Evolutionary conservation across 371 early-diverging fungal species (phyloP), one percentile per base, ranked within the genome.

Genomic region (Hamiltosporidium tvaerminnensis): DNA sequence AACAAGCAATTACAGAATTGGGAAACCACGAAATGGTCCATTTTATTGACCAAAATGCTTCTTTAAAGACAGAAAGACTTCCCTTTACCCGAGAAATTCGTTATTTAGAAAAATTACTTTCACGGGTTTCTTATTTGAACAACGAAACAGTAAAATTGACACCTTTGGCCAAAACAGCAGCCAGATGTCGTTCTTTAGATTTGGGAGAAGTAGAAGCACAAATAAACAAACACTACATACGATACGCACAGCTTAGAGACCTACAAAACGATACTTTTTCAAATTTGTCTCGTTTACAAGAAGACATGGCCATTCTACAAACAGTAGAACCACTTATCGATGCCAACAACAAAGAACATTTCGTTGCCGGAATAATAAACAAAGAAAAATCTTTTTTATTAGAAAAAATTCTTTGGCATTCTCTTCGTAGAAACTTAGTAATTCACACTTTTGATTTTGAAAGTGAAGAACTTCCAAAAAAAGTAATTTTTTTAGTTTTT

Each of bases 401-500:
- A 31, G 64, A 71, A 54, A 65, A 67, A 54, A 62, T 75, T 32
- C 60, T 79, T 2, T 66, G 65, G 41, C 53, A 65, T 34, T 50
- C 66, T 23, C 54, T 79, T 14, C 64, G 71, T 57, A 71, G 75
- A 36, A 79, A 79, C 50, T 16, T 72, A 9, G 61, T 65, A n/a
- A 57, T 78, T 35, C 65, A 71, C 14, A 44, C 44, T 9, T 14
- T 9, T 7, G 7, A 7, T 7, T 14, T 44, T 44, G 44, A 44
- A 9, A 9, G 44, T 14, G 14, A 7, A 44, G 44, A 44, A 14
- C 49, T 48, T 57, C 52, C 34, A 2, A 53, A 53, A 10, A 68
- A 71, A 60, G 65, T 52, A 30, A 67, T 71, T 9, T 71, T 74
- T 68, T 72, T 79, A 30, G 67, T 74, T 16, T 73, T 75, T 68